These are phyloP conservation scores for Aureobasidium subglaciale DNA, from an alignment of 2,329 filamentous ascomycete species.

Conservation along the genomic window DNA sequence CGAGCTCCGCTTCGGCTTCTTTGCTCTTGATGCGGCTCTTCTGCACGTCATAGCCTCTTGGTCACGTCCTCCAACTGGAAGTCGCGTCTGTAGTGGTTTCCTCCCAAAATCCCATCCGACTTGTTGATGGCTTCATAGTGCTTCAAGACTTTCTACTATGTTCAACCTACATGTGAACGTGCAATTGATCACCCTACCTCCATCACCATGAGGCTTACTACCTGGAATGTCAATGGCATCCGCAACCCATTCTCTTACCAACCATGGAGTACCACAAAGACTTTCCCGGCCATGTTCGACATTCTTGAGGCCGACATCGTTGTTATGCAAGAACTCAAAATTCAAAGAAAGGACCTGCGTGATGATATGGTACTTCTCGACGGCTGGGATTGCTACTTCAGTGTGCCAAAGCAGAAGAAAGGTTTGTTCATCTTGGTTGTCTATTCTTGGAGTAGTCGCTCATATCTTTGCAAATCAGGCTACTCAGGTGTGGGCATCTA, in stretches of 20 bases:
- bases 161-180: neutral
- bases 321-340: slow-evolving; percentile 93
- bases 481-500: slow-evolving; percentile 96
- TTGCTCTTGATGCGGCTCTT: neutral
- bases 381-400: slow-evolving; percentile 96
- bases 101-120: too few species aligned
- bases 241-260: slow-evolving; percentile 48
- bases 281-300: slow-evolving; percentile 74
- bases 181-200: slow-evolving; percentile 2
- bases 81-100: neutral
- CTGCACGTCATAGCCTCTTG: neutral
- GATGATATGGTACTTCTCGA: slow-evolving; percentile 95
- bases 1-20: neutral
- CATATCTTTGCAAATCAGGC: slow-evolving; percentile 46
- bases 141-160: neutral
- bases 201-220: slow-evolving; percentile 31
- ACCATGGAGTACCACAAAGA: slow-evolving; percentile 41
- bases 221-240: slow-evolving; percentile 48
- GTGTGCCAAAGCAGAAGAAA: slow-evolving; percentile 87
- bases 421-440: slow-evolving; percentile 44
- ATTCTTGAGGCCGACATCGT: slow-evolving; percentile 87
- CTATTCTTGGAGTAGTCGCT: neutral
- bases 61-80: slow-evolving; percentile 1
- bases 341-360: slow-evolving; percentile 80
- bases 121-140: neutral